These are phyloP conservation scores for Xylariaceae sp. DNA, from an alignment of 2,329 filamentous ascomycete genomes.

Conservation along the genomic window DNA sequence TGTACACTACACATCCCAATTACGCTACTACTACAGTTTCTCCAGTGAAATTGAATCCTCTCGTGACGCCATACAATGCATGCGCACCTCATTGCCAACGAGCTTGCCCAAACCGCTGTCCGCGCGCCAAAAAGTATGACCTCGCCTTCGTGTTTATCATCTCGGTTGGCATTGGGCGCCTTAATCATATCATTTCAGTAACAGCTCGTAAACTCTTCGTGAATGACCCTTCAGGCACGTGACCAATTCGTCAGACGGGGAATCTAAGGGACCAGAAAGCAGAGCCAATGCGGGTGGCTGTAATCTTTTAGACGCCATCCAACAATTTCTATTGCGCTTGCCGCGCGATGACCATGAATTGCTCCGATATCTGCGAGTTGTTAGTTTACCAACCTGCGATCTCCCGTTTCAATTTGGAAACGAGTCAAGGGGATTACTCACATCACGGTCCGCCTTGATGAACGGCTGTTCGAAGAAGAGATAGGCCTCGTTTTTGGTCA, in stretches of 20 bases:
- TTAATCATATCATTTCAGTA: no score
- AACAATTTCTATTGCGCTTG: constrained; percentile 10
- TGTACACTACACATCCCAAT: background rate
- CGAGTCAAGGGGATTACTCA: constrained; percentile 33
- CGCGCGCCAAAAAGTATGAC: constrained; percentile 5
- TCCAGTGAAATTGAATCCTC: constrained; percentile 5
- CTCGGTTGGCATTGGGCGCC: no score
- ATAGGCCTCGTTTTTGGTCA: constrained; percentile 87
- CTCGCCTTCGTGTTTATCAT: no score
- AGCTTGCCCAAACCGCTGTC: constrained; percentile 3
- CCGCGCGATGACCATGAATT: constrained; percentile 23
- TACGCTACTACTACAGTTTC: background rate
- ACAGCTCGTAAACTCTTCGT: no score
- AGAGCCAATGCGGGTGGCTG: no score
- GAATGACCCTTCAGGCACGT: no score
- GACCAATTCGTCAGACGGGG: no score
- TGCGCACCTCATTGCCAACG: constrained; percentile 7
- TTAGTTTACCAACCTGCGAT: constrained; percentile 9
- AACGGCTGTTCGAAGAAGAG: constrained; percentile 91
- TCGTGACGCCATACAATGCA: constrained; percentile 17
- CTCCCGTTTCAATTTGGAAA: no score
- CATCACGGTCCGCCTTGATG: constrained; percentile 85
- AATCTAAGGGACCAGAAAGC: no score
- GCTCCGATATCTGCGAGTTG: constrained; percentile 22
- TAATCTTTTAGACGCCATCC: no score